Evolutionary conservation across 1,284 basidiomycete genomes (phyloP).

Genomic region (Trichosporon ovoides): DNA sequence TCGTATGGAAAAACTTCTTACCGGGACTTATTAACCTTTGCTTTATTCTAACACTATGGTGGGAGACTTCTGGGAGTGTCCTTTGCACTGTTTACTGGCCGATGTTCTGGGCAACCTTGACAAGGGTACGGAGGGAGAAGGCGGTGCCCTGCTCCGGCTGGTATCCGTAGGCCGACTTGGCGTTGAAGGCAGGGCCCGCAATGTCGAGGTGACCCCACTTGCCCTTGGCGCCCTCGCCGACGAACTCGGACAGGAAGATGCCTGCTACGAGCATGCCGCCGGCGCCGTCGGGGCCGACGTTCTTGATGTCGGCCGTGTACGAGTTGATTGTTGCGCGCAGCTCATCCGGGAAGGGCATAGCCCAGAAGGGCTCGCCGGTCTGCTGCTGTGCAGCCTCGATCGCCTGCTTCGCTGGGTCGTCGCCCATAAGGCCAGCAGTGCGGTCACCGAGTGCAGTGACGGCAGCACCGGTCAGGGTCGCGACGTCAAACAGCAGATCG

Average conservation of each 20-base stretch:
- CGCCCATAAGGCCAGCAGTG: conserved; percentile 7
- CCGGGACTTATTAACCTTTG: neutral
- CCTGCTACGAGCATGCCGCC: conserved; percentile 8
- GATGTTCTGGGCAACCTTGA: conserved; percentile 8
- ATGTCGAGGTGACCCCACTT: conserved; percentile 11
- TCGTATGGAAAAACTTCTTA: neutral
- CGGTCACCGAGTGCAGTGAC: conserved; percentile 4
- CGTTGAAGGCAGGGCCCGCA: conserved; percentile 7
- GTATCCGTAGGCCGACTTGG: neutral
- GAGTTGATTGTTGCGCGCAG: neutral
- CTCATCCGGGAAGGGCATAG: conserved; percentile 10
- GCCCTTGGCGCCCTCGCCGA: conserved; percentile 5
- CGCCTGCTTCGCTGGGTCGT: neutral
- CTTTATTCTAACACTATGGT: neutral
- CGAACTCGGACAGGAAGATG: conserved; percentile 8
- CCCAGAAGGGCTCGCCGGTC: conserved; percentile 3
- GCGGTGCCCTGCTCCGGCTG: conserved; percentile 8
- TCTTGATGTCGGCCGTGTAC: neutral
- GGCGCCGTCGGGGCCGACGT: neutral
- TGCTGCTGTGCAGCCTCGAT: neutral
- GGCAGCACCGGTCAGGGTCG: neutral
- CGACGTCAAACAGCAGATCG: conserved; percentile 7
- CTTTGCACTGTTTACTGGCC: neutral
- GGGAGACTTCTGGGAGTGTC: neutral
- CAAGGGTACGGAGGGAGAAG: conserved; percentile 8